Base-by-base conservation (phyloP, 768 basidiomycete species). In the Leccinum truebloodii region DNA sequence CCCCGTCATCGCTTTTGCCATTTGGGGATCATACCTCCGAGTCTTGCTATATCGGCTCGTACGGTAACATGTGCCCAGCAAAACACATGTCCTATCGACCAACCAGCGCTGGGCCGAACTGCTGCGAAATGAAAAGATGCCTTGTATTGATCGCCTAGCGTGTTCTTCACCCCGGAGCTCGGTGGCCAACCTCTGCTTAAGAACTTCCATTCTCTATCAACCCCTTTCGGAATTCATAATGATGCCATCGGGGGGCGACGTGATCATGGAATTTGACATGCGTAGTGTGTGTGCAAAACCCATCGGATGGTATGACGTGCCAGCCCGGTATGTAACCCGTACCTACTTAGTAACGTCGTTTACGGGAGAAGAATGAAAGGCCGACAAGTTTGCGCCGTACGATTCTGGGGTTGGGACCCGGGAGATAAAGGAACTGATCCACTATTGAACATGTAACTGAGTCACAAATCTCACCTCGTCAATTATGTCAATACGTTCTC, bases 151-250 rank as follows among this genome's bases (percentile, higher is more conserved):
- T 66, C 63, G 61, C 67, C 59, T 62, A 58, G 44, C 54, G 8
- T 62, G 6, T 39, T 55, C 48, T 46, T 46, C 20, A 20, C 44
- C 44, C 59, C 32, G 58, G 53, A 58, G 46, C 68, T 57, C 61
- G 30, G 30, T 34, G 26, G 37, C 30, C 28, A 54, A 28, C 44
- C 10, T 46, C 20, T 44, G n/a, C 41, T 20, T 13, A 20, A 46
- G n/a, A 46, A 18, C 69, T 70, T 70, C 68, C 69, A 69, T 69
- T 69, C 63, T 64, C 60, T 60, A 50, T 13, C 60, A 65, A 51
- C 63, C 49, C 61, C 59, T 46, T 65, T 67, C n/a, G 12, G 62
- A 60, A 58, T 9, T 26, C 41, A 61, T 65, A 57, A 62, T 65
- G 63, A 63, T 69, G 59, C 57, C 65, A 63, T 70, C 69, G 51